These are phyloP conservation scores for Galeopsis tetrahit DNA, from an alignment of 257 asterid species.

Conservation along the genomic window DNA sequence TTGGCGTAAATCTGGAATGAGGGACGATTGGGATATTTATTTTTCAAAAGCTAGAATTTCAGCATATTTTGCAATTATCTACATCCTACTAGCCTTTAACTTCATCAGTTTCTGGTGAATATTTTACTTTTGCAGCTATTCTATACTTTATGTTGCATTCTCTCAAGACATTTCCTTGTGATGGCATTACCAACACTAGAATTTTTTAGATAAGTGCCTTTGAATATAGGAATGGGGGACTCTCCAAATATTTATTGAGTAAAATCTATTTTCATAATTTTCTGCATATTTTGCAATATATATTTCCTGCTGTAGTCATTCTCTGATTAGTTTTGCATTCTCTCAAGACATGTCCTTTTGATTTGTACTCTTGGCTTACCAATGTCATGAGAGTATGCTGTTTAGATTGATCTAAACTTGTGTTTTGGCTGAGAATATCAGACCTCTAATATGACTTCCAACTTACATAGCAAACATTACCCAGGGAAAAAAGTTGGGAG, in stretches of 20 bases:
- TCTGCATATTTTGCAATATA: background rate
- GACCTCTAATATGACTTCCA: background rate
- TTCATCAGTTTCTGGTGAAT: background rate
- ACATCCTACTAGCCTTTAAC: background rate
- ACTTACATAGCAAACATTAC: background rate
- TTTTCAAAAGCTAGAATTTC: background rate
- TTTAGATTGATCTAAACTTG: background rate
- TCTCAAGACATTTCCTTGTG: constrained; percentile 3
- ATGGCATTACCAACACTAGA: background rate
- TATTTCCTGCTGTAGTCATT: background rate
- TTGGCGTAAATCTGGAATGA: background rate
- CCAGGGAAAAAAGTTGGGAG: background rate
- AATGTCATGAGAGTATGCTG: too few species aligned
- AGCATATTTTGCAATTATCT: background rate
- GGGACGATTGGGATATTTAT: background rate
- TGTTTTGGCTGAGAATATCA: constrained; percentile 7
- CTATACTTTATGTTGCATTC: background rate
- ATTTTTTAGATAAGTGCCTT: background rate
- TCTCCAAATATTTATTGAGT: background rate
- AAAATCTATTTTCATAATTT: background rate
- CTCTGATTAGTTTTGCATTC: background rate
- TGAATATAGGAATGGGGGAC: background rate
- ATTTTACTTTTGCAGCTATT: background rate
- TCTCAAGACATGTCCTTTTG: background rate
- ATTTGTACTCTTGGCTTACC: background rate